Evolutionary conservation across 2,329 filamentous ascomycete species (phyloP), one percentile per base, ranked within the genome.

Genomic region (Chaetothyriales sp.): DNA sequence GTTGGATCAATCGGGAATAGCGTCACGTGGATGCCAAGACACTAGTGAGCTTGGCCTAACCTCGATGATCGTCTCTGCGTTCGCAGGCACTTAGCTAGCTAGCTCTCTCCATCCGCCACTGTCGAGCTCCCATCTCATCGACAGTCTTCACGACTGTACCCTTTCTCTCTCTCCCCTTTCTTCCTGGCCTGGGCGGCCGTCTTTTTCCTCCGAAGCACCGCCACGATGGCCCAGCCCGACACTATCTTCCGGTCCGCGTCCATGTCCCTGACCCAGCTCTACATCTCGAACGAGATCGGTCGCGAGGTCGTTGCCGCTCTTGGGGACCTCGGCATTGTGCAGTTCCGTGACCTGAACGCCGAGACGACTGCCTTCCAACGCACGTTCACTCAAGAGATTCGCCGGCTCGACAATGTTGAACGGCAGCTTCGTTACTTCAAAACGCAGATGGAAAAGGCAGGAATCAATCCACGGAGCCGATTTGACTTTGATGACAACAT

Each of bases 191-290:
- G 59, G 57, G 59, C 57, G 58, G 58, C 58, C 52, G 51, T 42
- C 22, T 39, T 19, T 19, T 36, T 42, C 26, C 48, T 44, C 18
- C 18, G 28, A 25, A 25, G 22, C 46, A 39, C 53, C 55, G 51
- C 51, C 58, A 55, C 47, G 67, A 82, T 82, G 79, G 78, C 74
- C 70, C 71, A 67, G 49, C 74, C 86, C 73, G 88, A 96, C 73
- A 95, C 89, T 70, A 86, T 95, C 75, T 96, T 98, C 82, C 90
- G 93, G 79, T 98, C 92, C 68, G 86, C 88, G 86, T 86, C 95
- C 71, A 98, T 98, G 92, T 95, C 88, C 78, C 84, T 98, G 83
- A 94, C 94, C 65, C 92, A 98, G 81, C 84, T 98, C 65, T 98
- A 96, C 73, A 93, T 98, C 64, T 87, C 92, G 65, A 96, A 95